A percentile compares a stretch with the other conserved stretches of the same genome.
Conservation (phyloP, 2,329 filamentous ascomycete species). For the Microdochium paspali region DNA sequence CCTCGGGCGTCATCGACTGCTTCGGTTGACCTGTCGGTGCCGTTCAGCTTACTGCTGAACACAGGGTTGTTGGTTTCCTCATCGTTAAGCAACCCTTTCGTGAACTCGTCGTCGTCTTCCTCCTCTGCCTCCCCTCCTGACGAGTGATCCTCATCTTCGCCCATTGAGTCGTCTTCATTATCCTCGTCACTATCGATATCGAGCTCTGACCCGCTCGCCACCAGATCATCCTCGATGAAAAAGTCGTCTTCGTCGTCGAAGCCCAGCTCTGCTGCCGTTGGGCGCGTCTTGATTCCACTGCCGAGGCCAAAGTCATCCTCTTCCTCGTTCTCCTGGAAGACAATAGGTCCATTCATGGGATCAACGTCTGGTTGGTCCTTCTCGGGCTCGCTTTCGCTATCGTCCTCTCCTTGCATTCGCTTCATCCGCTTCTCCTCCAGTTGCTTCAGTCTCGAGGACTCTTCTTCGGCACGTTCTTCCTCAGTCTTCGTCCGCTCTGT, state of each 20-base stretch:
- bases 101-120: conserved; percentile 60
- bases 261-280: conserved; percentile 53
- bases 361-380: conserved; percentile 21
- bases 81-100: conserved; percentile 55
- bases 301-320: conserved; percentile 52
- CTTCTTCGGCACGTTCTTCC: conserved; percentile 72
- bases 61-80: conserved; percentile 44
- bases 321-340: conserved; percentile 30
- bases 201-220: conserved; percentile 71
- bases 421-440: conserved; percentile 74
- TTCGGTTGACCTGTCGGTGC: conserved; percentile 30
- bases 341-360: conserved; percentile 4
- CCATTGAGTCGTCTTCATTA: conserved; percentile 42
- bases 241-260: conserved; percentile 96
- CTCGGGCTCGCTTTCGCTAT: conserved; percentile 26
- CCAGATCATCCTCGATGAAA: conserved; percentile 76
- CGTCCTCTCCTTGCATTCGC: conserved; percentile 75
- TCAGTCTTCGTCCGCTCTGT: conserved; percentile 85
- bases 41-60: conserved; percentile 26
- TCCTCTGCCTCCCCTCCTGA: conserved; percentile 27
- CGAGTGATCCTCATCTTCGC: conserved; percentile 35
- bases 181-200: conserved; percentile 46
- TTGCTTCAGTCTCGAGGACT: conserved; percentile 66
- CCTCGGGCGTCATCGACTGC: conserved; percentile 39
- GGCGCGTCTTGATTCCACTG: conserved; percentile 44